Evolutionary conservation across 176 grass and related monocot species (phyloP).

Genomic region (Tillandsia leiboldiana): DNA sequence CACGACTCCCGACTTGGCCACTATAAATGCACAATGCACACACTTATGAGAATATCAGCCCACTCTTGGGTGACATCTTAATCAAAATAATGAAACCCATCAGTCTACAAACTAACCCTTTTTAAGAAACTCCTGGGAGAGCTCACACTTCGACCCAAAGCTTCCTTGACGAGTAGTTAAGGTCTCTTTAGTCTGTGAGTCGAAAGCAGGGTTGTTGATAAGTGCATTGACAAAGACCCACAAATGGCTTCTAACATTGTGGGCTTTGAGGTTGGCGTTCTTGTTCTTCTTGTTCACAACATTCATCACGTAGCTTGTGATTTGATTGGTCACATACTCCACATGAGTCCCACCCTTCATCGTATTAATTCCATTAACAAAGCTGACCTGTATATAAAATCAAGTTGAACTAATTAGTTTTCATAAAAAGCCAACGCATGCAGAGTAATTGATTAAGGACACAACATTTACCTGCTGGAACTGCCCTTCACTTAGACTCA

Average conservation of each 20-base stretch:
- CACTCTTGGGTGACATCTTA: not conserved
- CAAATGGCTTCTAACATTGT: slow-evolving; percentile 62
- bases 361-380: slow-evolving; percentile 83
- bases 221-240: slow-evolving; percentile 94
- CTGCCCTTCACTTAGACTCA: slow-evolving; percentile 72
- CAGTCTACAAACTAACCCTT: slow-evolving; percentile 26
- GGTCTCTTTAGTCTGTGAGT: slow-evolving; percentile 96
- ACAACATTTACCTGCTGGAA: slow-evolving; percentile 61
- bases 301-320: slow-evolving; percentile 47
- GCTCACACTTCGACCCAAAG: slow-evolving; percentile 76
- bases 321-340: slow-evolving; percentile 72
- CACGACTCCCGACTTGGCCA: slow-evolving; percentile 51
- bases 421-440: not conserved
- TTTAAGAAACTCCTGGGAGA: slow-evolving; percentile 55
- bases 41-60: not conserved
- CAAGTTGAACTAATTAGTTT: not conserved
- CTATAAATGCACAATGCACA: slow-evolving; percentile 21
- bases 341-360: slow-evolving; percentile 83
- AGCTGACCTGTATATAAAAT: slow-evolving; percentile 57
- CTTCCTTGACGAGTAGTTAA: slow-evolving; percentile 76
- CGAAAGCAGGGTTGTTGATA: slow-evolving; percentile 89
- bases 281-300: slow-evolving; percentile 91
- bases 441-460: not conserved
- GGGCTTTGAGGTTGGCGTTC: slow-evolving; percentile 68
- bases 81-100: not conserved